Conservation (phyloP, 2,329 filamentous ascomycete genomes). For the Epichloe gansuensis region DNA sequence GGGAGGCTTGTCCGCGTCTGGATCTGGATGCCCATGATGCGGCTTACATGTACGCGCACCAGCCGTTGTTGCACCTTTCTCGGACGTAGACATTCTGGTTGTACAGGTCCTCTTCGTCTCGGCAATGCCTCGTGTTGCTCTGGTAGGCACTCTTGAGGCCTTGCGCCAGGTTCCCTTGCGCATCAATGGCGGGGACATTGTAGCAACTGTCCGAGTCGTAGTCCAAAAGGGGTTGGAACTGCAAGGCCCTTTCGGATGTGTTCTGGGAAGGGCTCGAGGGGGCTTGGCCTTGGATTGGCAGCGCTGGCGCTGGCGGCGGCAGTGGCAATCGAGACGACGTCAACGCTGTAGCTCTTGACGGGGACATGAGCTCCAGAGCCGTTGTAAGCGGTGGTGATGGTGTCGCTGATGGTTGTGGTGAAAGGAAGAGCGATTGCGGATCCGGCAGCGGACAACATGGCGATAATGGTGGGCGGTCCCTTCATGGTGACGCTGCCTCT, state of each 20-base stretch:
- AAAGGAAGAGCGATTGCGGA: not conserved
- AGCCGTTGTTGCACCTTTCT: conserved; percentile 13
- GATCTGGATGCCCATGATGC: no score
- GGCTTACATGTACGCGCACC: conserved; percentile 15
- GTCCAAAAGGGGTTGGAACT: conserved; percentile 8
- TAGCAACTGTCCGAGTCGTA: conserved; percentile 10
- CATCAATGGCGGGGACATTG: conserved; percentile 20
- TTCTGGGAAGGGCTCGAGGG: conserved; percentile 2
- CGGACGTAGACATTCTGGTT: conserved; percentile 15
- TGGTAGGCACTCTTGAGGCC: conserved; percentile 12
- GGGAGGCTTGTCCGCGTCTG: no score
- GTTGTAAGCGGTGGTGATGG: not conserved
- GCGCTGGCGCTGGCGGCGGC: no score
- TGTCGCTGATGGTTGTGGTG: not conserved
- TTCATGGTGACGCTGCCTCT: not conserved
- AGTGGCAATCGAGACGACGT: not conserved
- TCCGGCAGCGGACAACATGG: not conserved
- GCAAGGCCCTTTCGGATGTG: conserved; percentile 1
- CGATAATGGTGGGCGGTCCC: not conserved
- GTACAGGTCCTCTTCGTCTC: conserved; percentile 8
- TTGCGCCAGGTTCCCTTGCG: conserved; percentile 16
- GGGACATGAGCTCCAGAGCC: not conserved
- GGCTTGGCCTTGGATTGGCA: not conserved
- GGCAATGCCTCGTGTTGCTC: conserved; percentile 7
- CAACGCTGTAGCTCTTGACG: not conserved